Evolutionary conservation across 2,329 filamentous ascomycete species (phyloP).

Genomic region (Eutypa lata): DNA sequence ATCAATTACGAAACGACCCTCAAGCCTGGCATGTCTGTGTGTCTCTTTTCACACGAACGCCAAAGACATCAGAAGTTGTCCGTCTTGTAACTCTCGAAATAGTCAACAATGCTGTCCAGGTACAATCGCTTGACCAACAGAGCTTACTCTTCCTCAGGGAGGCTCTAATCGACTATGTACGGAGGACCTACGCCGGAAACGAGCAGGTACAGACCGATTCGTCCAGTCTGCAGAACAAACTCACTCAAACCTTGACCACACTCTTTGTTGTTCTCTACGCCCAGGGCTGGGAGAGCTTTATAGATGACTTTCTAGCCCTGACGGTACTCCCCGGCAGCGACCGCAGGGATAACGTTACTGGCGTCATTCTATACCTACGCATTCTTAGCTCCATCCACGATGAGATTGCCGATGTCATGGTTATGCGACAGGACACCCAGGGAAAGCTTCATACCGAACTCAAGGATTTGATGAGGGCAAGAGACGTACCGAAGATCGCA

Average conservation of each 20-base stretch:
- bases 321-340: conserved; percentile 61
- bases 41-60: conserved; percentile 75
- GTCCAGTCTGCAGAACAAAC: conserved; percentile 85
- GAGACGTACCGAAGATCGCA: conserved; percentile 86
- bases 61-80: conserved; percentile 75
- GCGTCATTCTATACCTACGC: conserved; percentile 83
- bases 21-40: conserved; percentile 90
- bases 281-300: conserved; percentile 81
- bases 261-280: conserved; percentile 87
- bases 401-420: conserved; percentile 90
- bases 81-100: conserved; percentile 88
- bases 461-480: conserved; percentile 83
- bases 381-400: conserved; percentile 89
- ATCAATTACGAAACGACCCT: conserved; percentile 75
- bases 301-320: conserved; percentile 83
- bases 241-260: conserved; percentile 92
- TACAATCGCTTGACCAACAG: conserved; percentile 68
- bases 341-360: conserved; percentile 65
- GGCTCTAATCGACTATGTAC: conserved; percentile 76
- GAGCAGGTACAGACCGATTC: conserved; percentile 63
- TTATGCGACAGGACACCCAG: conserved; percentile 74
- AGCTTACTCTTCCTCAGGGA: conserved; percentile 76
- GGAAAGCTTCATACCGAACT: conserved; percentile 82
- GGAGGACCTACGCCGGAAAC: conserved; percentile 66
- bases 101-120: conserved; percentile 86